phyloP scores from a whole-genome alignment of 352 stramenopile species.

The Phytophthora brassicae region DNA sequence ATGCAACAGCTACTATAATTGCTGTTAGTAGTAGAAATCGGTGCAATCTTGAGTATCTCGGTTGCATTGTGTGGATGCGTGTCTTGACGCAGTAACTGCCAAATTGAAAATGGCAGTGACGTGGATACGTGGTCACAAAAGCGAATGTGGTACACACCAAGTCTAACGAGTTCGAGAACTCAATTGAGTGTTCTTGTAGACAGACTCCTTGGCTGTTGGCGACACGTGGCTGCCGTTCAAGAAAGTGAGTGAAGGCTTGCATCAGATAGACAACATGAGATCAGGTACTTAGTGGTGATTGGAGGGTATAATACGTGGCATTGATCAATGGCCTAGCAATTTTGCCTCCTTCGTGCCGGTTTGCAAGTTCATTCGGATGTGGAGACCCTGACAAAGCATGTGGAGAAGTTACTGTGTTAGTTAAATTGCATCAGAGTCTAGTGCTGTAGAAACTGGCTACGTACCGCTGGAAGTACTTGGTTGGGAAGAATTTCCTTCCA shows the following conservation, averaged over 20 bases:
- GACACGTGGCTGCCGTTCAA: conserved; percentile 21
- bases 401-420: background rate
- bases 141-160: background rate
- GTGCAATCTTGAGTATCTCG: conserved; percentile 18
- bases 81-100: conserved; percentile 1
- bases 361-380: conserved; percentile 59
- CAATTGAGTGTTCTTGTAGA: conserved; percentile 15
- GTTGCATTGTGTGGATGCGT: conserved; percentile 3
- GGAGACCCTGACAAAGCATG: conserved; percentile 37
- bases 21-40: conserved; percentile 26
- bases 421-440: background rate
- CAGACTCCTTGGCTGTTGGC: background rate
- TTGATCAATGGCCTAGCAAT: conserved; percentile 25
- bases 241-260: background rate
- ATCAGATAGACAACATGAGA: no score
- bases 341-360: conserved; percentile 68
- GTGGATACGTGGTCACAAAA: conserved; percentile 20
- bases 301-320: no score
- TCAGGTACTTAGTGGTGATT: no score
- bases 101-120: conserved; percentile 23
- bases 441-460: background rate
- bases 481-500: conserved; percentile 61
- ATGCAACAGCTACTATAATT: conserved; percentile 4
- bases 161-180: background rate
- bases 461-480: conserved; percentile 50